Evolutionary conservation across 169 alveolate genomes (phyloP), one percentile per base, ranked within the genome.

Genomic region (Plasmodium malariae): DNA sequence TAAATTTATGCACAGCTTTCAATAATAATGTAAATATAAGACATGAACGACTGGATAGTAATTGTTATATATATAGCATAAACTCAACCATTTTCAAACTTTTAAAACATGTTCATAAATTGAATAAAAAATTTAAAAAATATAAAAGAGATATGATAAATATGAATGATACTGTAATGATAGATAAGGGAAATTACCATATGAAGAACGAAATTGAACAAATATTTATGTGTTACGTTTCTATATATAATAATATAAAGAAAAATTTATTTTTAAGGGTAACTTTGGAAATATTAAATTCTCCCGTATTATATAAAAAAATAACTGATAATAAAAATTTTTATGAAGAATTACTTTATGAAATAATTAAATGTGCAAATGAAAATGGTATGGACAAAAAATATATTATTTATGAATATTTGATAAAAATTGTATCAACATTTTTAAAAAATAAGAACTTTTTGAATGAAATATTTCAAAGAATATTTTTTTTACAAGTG

Each of bases 101-200:
- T 30, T 49, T 71, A n/a, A 86, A 86, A 70, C 48, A 62, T 86
- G 49, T 86, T 5, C 92, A 86, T 63, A 86, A 36, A 69, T 86
- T 86, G 21, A 43, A 69, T 49, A 72, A 86, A 48, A 17, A 62
- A 54, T 19, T 40, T 6, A 72, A 59, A 36, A 17, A 62, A 54
- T 19, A 59, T 6, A 72, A 59, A 36, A 37, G 21, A 1, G 37
- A 68, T 17, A 43, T 12, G 5, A 21, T 3, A 9, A 26, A n/a
- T 36, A 63, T 63, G 11, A 28, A 70, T 32, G 19, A 9, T 30
- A 28, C 17, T 34, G 40, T n/a, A 57, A 74, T 6, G 24, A 70
- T 17, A 11, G 69, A 51, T 43, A 62, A 21, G 26, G 69, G 19
- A 32, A 54, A 24, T 2, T 17, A 17, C 9, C 60, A 3, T 1